Evolutionary conservation across 2,329 filamentous ascomycete species (phyloP).

Genomic region (Diaporthe vexans): DNA sequence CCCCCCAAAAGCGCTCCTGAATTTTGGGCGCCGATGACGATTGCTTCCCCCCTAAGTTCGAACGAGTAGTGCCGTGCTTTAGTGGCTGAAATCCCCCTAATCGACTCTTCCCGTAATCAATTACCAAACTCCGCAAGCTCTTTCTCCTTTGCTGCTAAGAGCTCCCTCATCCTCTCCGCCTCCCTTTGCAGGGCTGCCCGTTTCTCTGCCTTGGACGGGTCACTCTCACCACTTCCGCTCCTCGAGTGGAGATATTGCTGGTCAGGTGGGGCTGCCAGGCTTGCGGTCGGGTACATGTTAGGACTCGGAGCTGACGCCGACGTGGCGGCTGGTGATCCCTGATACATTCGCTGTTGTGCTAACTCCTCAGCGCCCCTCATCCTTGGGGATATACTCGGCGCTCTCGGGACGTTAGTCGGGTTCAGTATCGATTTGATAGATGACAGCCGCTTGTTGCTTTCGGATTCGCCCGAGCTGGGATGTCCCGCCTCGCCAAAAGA

Average conservation of each 20-base stretch:
- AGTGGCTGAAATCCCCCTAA: background rate
- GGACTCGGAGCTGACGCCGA: slow-evolving; percentile 59
- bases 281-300: slow-evolving; percentile 54
- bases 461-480: slow-evolving; percentile 51
- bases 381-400: slow-evolving; percentile 42
- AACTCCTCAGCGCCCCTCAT: slow-evolving; percentile 48
- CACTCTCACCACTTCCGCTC: slow-evolving; percentile 59
- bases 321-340: slow-evolving; percentile 60
- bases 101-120: background rate
- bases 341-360: slow-evolving; percentile 58
- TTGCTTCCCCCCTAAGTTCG: slow-evolving; percentile 4
- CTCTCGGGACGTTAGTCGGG: slow-evolving; percentile 53
- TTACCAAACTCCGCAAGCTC: slow-evolving; percentile 69
- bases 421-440: slow-evolving; percentile 85
- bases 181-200: slow-evolving; percentile 78
- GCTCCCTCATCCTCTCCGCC: slow-evolving; percentile 81
- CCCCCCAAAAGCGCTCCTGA: background rate
- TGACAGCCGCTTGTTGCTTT: slow-evolving; percentile 73
- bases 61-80: slow-evolving; percentile 14
- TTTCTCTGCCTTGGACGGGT: slow-evolving; percentile 70
- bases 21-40: slow-evolving; percentile 24
- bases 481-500: slow-evolving; percentile 74
- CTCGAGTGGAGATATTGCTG: slow-evolving; percentile 42
- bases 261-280: slow-evolving; percentile 45
- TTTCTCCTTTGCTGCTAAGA: slow-evolving; percentile 80